phyloP scores from a whole-genome alignment of 148 eudicot genomes.

The Bassia scoparia region DNA sequence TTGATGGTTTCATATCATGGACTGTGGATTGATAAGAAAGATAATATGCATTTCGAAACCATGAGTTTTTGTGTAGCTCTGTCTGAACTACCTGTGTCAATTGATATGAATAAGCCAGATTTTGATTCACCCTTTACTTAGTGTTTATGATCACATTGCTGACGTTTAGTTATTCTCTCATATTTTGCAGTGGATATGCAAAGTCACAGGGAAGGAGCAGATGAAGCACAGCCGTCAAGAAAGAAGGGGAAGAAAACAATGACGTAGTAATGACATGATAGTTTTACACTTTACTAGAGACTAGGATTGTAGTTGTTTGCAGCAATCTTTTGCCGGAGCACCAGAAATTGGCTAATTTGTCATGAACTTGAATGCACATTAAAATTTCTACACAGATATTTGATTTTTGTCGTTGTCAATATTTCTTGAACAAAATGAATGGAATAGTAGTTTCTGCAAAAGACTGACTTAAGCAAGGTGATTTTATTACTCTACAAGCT shows the following conservation, averaged over 20 bases:
- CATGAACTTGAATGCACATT: slow-evolving; percentile 6
- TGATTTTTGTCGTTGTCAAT: background rate
- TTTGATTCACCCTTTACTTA: background rate
- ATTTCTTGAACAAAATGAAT: background rate
- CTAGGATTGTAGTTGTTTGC: slow-evolving; percentile 10
- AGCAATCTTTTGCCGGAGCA: background rate
- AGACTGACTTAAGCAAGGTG: background rate
- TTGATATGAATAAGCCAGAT: background rate
- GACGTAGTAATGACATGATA: slow-evolving; percentile 8
- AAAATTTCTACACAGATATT: slow-evolving; percentile 4
- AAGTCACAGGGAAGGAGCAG: slow-evolving; percentile 82
- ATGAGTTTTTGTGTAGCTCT: too few relatives aligned
- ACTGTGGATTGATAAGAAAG: background rate
- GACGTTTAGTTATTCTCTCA: background rate
- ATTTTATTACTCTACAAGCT: background rate
- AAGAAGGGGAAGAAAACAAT: slow-evolving; percentile 95
- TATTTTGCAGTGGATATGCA: slow-evolving; percentile 58
- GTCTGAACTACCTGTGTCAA: background rate
- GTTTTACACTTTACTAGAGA: slow-evolving; percentile 8
- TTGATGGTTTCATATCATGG: too few relatives aligned
- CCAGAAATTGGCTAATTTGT: background rate
- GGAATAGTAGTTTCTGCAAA: background rate
- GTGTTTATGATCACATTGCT: slow-evolving; percentile 1
- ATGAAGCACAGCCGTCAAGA: slow-evolving; percentile 65
- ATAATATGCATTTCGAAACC: background rate